Base-by-base conservation (phyloP, 306 rosid genomes). In the Cucurbita pepo region DNA sequence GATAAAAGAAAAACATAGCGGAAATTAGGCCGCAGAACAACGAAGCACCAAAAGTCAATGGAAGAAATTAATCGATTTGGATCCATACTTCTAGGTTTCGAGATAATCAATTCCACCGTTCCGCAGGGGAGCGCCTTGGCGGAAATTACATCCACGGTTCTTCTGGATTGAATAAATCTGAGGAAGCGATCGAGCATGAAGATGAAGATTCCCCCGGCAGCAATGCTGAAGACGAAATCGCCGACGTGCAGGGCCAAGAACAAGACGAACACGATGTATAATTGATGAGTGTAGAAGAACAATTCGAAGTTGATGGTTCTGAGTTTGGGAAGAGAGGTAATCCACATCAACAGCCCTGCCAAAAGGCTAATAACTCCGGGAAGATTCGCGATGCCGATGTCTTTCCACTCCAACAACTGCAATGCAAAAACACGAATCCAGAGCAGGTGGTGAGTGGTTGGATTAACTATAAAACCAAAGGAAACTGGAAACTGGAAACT, bases 281-380 rank as follows among this genome's bases (percentile, higher is more conserved):
- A 81, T 58, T 94, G 97, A 79, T 94, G 98, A 15, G 97, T 94
- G 86, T 90, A 94, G 87, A 90, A 90, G 82, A 94, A 94, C 82
- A 94, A 54, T 85, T 94, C 98, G 59, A 94, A 94, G 52, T 88
- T 86, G 75, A 85, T 61, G 59, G 73, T 88, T 78, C 98, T 82
- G 62, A 90, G 86, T 62, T 87, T 89, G 47, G 93, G 84, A 70
- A 94, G 86, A 44, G 98, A 94, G 30, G 98, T 94, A 77, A 80
- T 79, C 98, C 98, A 94, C 98, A 94, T 94, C 45, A 94, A 75
- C 52, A 94, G 73, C 54, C 98, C 97, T 45, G 95, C 97, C 40
- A 77, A 4, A 67, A 90, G 89, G 86, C 94, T 89, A 48, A 94
- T 83, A 5, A 87, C 88, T 81, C 98, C 98, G 0, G 98, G 80